phyloP scores from a whole-genome alignment of 805 yeast species.

The Saturnispora besseyi region DNA sequence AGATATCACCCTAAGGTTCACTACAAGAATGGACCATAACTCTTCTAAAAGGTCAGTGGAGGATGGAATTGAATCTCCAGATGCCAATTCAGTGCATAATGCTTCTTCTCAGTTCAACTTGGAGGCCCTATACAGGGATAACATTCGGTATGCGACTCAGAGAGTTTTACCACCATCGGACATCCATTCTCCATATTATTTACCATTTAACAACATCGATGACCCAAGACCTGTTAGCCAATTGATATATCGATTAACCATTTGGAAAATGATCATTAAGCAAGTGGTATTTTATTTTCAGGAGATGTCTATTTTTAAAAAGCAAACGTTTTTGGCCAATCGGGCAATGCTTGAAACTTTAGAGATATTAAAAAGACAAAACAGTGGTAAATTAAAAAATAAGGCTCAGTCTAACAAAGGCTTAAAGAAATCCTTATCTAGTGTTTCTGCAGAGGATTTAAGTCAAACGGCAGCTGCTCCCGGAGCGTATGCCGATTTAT shows the following conservation, averaged over 20 bases:
- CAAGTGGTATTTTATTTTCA: constrained; percentile 44
- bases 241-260: constrained; percentile 43
- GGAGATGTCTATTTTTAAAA: constrained; percentile 43
- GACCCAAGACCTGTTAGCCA: constrained; percentile 38
- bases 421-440: constrained; percentile 19
- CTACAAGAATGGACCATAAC: not conserved
- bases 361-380: constrained; percentile 23
- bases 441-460: constrained; percentile 19
- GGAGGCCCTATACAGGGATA: constrained; percentile 11
- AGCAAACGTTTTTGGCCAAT: constrained; percentile 37
- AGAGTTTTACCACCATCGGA: constrained; percentile 26
- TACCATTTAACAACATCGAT: constrained; percentile 23
- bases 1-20: not conserved
- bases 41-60: not conserved
- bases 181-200: constrained; percentile 29
- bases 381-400: constrained; percentile 24
- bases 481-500: not conserved
- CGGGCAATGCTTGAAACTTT: constrained; percentile 42
- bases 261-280: constrained; percentile 49
- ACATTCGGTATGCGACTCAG: constrained; percentile 15
- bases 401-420: constrained; percentile 18
- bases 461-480: constrained; percentile 4
- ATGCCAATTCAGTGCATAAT: not conserved
- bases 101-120: constrained; percentile 8
- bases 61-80: not conserved